phyloP scores from a whole-genome alignment of 257 asterid genomes.

The Ocimum tenuiflorum region DNA sequence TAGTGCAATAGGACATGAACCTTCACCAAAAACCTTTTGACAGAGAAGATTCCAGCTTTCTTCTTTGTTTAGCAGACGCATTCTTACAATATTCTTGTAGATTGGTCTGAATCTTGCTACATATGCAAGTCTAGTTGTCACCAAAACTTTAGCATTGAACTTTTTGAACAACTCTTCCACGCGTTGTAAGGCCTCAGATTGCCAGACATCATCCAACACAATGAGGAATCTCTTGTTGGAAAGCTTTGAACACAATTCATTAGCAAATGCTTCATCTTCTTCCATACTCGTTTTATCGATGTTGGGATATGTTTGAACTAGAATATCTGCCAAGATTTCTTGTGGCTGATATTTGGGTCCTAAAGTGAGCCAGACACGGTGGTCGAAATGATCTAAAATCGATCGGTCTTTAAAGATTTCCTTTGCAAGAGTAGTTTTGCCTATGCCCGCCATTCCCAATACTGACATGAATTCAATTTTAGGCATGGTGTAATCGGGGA shows the following conservation, averaged over 20 bases:
- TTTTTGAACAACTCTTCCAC: not conserved
- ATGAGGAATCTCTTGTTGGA: not conserved
- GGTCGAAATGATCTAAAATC: not conserved
- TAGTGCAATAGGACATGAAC: not conserved
- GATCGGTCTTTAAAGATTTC: not conserved
- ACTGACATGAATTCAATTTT: no score
- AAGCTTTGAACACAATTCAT: not conserved
- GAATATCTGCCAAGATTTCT: not conserved
- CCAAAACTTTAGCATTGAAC: not conserved
- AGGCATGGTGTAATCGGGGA: no score
- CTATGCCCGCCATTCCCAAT: conserved; percentile 8
- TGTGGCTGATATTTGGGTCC: not conserved
- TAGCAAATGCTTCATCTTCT: not conserved
- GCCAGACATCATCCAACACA: conserved; percentile 11
- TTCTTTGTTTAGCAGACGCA: not conserved
- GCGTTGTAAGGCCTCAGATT: not conserved
- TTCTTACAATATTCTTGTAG: no score
- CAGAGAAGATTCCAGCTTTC: conserved; percentile 7
- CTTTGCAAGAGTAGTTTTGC: not conserved
- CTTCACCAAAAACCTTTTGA: not conserved
- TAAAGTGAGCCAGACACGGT: not conserved
- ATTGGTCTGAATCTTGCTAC: not conserved
- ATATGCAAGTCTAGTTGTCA: conserved; percentile 9
- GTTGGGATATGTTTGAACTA: not conserved
- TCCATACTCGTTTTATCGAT: not conserved